A percentile compares a stretch with the other conserved stretches of the same genome.
Evolutionary conservation across 1,284 basidiomycete species (phyloP).

Genomic region (Acaromyces ingoldii): DNA sequence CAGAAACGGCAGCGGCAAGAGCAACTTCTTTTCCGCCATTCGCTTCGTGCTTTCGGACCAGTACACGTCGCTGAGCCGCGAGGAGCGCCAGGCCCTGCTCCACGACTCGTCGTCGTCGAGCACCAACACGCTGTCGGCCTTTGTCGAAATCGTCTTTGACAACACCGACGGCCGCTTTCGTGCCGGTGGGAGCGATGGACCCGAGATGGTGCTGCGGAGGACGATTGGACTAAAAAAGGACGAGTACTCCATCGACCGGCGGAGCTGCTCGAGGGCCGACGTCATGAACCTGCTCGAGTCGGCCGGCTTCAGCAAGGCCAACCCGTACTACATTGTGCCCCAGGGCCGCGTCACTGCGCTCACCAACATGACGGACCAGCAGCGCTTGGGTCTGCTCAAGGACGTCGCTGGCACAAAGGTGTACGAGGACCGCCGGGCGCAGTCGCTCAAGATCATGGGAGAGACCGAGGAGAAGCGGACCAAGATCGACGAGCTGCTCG

Average conservation of each 20-base stretch:
- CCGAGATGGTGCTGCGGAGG: conserved; percentile 43
- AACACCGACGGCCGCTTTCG: conserved; percentile 70
- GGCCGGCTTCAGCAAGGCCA: conserved; percentile 92
- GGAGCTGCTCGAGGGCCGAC: conserved; percentile 90
- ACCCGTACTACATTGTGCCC: conserved; percentile 98
- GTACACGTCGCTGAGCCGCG: conserved; percentile 88
- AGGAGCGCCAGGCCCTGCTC: conserved; percentile 83
- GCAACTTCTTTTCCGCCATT: conserved; percentile 60
- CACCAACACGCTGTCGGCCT: conserved; percentile 80
- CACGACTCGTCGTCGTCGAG: conserved; percentile 87
- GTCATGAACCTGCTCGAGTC: conserved; percentile 63
- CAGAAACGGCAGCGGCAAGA: conserved; percentile 52
- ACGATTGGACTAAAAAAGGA: conserved; percentile 99
- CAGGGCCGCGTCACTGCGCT: conserved; percentile 93
- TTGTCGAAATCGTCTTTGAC: conserved; percentile 61
- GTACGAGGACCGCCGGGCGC: conserved; percentile 87
- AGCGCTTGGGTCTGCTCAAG: conserved; percentile 86
- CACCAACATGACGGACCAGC: conserved; percentile 94
- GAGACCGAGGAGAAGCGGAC: conserved; percentile 79
- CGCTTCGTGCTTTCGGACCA: conserved; percentile 96
- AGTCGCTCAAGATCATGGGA: conserved; percentile 90
- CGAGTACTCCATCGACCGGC: conserved; percentile 94
- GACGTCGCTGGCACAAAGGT: conserved; percentile 98
- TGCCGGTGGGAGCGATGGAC: conserved; percentile 52
- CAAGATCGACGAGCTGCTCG: conserved; percentile 84